Base-by-base conservation (phyloP, 1,284 basidiomycete species). In the Coriolopsis trogii region DNA sequence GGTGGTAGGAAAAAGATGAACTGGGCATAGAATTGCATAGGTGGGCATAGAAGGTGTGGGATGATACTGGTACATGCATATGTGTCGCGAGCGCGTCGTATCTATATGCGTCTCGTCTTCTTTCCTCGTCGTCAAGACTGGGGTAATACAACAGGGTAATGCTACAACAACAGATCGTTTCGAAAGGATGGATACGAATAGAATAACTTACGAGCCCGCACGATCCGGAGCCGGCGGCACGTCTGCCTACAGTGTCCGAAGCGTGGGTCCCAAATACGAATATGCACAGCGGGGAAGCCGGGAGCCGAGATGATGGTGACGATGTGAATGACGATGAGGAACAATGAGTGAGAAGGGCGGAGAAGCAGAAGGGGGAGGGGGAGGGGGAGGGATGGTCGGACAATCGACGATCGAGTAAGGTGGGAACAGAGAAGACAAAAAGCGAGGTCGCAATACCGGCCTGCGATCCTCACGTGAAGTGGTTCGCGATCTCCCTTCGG, bases 401-500 rank as follows among this genome's bases (percentile, higher is more conserved):
- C 13, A 18, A 20, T 16, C 5, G 7, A 9, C 3, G 5, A 29
- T 18, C 33, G 33, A 7, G n/a, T 16, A 16, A 34, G 33, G 20
- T 34, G 20, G 33, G 20, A 34, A 6, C 33, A 9, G 31, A 33
- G 23, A 18, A 16, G 31, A 29, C 34, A 28, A 36, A 41, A 26
- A 12, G 26, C 33, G 47, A 15, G 15, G 31, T n/a, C 21, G 42
- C 31, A 46, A 26, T 24, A 28, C 37, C 49, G 41, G 49, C 37
- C 18, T 20, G 12, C 48, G 39, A 23, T 8, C 44, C 26, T 68
- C 58, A 72, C 53, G 68, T 67, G 59, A 70, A 63, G 56, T 69
- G 64, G 54, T 65, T 61, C 25, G 65, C 64, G 48, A 72, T 62
- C 55, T 70, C 65, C 41, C 68, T 61, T 46, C 61, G 63, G 55